phyloP scores from a whole-genome alignment of 1,284 basidiomycete species.

The Ustilago shanxiensis region DNA sequence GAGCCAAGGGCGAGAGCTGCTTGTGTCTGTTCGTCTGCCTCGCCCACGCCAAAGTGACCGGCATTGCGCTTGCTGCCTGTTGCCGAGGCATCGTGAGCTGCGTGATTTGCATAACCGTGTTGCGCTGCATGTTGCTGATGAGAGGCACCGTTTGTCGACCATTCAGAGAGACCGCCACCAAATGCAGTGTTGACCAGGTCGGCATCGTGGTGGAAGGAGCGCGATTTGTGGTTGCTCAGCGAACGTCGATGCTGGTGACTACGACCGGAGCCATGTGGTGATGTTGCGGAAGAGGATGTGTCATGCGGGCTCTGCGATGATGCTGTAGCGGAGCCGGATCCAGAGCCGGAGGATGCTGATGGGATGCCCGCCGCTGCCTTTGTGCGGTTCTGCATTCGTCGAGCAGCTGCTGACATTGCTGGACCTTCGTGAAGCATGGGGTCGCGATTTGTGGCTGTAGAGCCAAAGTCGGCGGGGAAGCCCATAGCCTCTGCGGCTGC shows the following conservation, averaged over 20 bases:
- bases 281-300: constrained; percentile 49
- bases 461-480: constrained; percentile 35
- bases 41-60: constrained; percentile 33
- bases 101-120: constrained; percentile 25
- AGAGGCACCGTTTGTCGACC: constrained; percentile 19
- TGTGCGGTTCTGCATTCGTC: constrained; percentile 36
- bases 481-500: constrained; percentile 44
- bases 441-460: constrained; percentile 22
- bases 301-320: constrained; percentile 51
- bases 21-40: constrained; percentile 49
- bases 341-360: constrained; percentile 42
- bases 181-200: constrained; percentile 51
- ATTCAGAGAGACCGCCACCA: constrained; percentile 41
- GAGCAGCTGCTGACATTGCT: constrained; percentile 34
- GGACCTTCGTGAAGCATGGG: constrained; percentile 38
- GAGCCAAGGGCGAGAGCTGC: constrained; percentile 43
- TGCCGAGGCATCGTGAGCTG: constrained; percentile 30
- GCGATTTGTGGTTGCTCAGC: constrained; percentile 42
- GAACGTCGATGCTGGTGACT: constrained; percentile 32
- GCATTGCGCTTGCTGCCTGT: constrained; percentile 48
- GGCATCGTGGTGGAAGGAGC: constrained; percentile 41
- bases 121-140: constrained; percentile 23
- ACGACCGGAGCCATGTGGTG: constrained; percentile 39
- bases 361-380: constrained; percentile 21
- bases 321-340: constrained; percentile 49